phyloP scores from a whole-genome alignment of 805 yeast species.

The Candida fluviatilis region DNA sequence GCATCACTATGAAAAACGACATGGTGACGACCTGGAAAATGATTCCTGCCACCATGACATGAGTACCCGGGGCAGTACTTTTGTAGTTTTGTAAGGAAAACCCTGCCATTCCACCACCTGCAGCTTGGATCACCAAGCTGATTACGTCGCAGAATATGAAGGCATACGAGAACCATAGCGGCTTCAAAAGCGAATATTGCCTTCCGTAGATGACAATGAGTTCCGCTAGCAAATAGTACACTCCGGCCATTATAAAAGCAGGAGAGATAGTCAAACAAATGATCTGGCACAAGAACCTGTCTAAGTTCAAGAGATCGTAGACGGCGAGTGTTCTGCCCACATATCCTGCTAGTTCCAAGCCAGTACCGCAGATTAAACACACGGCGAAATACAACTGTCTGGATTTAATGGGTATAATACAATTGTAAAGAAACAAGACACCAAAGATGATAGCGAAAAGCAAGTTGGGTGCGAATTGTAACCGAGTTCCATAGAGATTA shows the following conservation, averaged over 20 bases:
- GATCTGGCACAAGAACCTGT: constrained; percentile 58
- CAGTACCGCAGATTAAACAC: constrained; percentile 52
- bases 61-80: constrained; percentile 45
- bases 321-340: constrained; percentile 52
- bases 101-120: constrained; percentile 75
- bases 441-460: constrained; percentile 55
- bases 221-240: constrained; percentile 70
- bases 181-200: constrained; percentile 47
- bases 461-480: constrained; percentile 54
- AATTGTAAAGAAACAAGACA: constrained; percentile 24
- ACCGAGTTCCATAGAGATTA: constrained; percentile 33
- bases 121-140: constrained; percentile 64
- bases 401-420: constrained; percentile 33
- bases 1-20: constrained; percentile 52
- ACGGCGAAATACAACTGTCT: constrained; percentile 64
- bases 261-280: constrained; percentile 75
- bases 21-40: constrained; percentile 73
- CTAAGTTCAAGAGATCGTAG: constrained; percentile 21
- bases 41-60: constrained; percentile 74
- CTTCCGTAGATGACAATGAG: constrained; percentile 57
- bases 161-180: constrained; percentile 57
- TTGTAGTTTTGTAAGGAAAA: constrained; percentile 28
- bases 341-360: constrained; percentile 67
- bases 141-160: constrained; percentile 65
- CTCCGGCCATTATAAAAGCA: constrained; percentile 79